These are phyloP conservation scores for Clonostachys rosea DNA, from an alignment of 2,329 filamentous ascomycete species.

Conservation along the genomic window DNA sequence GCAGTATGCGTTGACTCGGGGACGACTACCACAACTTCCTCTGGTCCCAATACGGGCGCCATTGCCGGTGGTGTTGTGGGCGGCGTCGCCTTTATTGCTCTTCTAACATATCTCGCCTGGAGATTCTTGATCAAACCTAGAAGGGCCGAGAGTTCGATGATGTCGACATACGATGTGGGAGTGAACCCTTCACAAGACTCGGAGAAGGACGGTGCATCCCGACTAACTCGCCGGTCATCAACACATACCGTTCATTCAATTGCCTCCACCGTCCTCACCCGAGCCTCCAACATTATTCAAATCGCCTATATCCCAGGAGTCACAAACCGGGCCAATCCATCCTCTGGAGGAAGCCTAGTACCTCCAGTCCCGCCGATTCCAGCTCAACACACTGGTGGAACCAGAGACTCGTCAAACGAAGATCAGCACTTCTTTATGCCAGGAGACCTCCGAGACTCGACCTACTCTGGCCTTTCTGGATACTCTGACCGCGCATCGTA, in stretches of 20 bases:
- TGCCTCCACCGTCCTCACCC: slow-evolving; percentile 89
- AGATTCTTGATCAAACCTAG: slow-evolving; percentile 81
- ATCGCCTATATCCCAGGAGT: slow-evolving; percentile 98
- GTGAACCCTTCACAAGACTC: slow-evolving; percentile 28
- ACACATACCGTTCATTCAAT: slow-evolving; percentile 87
- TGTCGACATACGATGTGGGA: slow-evolving; percentile 48
- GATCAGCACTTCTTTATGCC: slow-evolving; percentile 94
- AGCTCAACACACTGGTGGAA: slow-evolving; percentile 47
- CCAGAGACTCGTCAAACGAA: slow-evolving; percentile 41
- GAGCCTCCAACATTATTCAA: slow-evolving; percentile 98
- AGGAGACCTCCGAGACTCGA: slow-evolving; percentile 83
- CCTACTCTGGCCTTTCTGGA: slow-evolving; percentile 73
- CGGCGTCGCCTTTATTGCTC: slow-evolving; percentile 70
- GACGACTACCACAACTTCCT: no score
- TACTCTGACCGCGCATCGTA: slow-evolving; percentile 59
- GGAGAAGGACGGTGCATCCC: slow-evolving; percentile 39
- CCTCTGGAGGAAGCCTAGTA: slow-evolving; percentile 70
- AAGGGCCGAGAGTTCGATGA: slow-evolving; percentile 52
- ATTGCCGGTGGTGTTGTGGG: slow-evolving; percentile 92
- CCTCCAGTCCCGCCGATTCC: slow-evolving; percentile 95
- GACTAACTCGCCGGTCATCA: slow-evolving; percentile 59
- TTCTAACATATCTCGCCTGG: slow-evolving; percentile 78
- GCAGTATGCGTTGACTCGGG: slow-evolving; percentile 15
- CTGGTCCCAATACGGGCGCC: slow-evolving; percentile 67
- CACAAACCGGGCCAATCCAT: slow-evolving; percentile 82